Base-by-base conservation (phyloP, 768 basidiomycete genomes). In the Ramaria sp. region DNA sequence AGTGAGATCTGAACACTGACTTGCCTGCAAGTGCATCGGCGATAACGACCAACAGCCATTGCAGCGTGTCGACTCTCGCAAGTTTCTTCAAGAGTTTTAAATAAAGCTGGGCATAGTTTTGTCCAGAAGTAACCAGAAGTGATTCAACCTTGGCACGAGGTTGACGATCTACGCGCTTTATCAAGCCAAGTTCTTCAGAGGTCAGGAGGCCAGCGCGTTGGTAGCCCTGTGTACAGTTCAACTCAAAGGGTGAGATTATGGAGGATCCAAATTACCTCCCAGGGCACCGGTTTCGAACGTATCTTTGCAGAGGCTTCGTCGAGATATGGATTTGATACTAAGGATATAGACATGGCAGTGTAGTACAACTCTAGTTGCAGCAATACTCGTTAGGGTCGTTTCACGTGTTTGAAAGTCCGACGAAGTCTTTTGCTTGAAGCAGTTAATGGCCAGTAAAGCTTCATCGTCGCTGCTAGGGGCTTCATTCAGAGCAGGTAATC, bases 161-260 rank as follows among this genome's bases (percentile, higher is more conserved):
- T 64, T 89, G 88, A 59, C 86, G 81, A 70, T 93, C 91, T 20
- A 96, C 86, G 66, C 81, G 88, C 79, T 96, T 96, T 66, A 98
- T 84, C 62, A 89, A 78, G 11, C 78, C 72, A 15, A 96, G 79
- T 68, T 97, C 93, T 57, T 96, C 92, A 4, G 80, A 77, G 10
- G 91, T 89, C 65, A 98, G 81, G 43, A 93, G 81, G 46, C 84
- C 91, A 46, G 91, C 93, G 62, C 95, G 85, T 73, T 96, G 93
- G 74, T 97, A 96, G 59, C 88, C 92, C 93, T 97, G 63, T 63
- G 22, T 51, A 19, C 12, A n/a, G 22, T 34, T 38, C 5, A 46
- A 30, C 38, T 65, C 46, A 69, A 65, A 3, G 52, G 48, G 15
- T n/a, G 53, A 24, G 38, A 57, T 42, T 30, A 48, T 17, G 20